Base-by-base conservation (phyloP, 1,139 yeast species). In the Taiozyma sp. region DNA sequence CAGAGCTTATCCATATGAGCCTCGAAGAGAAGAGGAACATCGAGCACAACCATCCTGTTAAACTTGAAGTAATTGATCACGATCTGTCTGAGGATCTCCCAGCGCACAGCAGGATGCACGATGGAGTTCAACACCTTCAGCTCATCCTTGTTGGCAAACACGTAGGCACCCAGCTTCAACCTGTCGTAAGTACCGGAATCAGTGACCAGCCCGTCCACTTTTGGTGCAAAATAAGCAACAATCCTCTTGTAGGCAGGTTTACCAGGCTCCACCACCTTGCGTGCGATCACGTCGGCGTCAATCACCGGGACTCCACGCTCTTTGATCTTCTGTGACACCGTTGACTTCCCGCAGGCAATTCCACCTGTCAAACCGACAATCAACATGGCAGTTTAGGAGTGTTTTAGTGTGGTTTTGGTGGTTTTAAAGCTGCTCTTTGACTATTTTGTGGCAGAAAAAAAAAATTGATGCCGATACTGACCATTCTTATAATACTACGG, bases 331-430 rank as follows among this genome's bases (percentile, higher is more conserved):
- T 71, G 66, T 0, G 97, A 89, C 0, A 90, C 98, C 0, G 98
- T 92, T 14, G 96, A 87, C 65, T 95, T 95, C 1, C 99, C 99
- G 6, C 95, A 80, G 10, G 97, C 96, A 49, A 93, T 93, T 1
- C 97, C 97, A 1, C 99, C 99, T 0, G 99, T 93, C 28, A 93
- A 77, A 1, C 99, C 99, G 10, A 95, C 79, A 38, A 93, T 79
- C 49, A 93, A 79, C 99, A 93, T 93, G 12, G 27, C 19, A 8
- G 9, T 24, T 23, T 16, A 16, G 8, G 23, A 6, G 22, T 16
- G 40, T 16, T 16, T 36, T 8, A 7, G 14, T 38, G 14, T 32
- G 36, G 9, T 14, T 24, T 24, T 24, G 8, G 27, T 24, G 19
- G 19, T 19, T 19, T 19, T 19, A n/a, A 30, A 30, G 5, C 28